These are phyloP conservation scores for Diaporthe nobilis DNA, from an alignment of 2,329 filamentous ascomycete genomes.

Conservation along the genomic window DNA sequence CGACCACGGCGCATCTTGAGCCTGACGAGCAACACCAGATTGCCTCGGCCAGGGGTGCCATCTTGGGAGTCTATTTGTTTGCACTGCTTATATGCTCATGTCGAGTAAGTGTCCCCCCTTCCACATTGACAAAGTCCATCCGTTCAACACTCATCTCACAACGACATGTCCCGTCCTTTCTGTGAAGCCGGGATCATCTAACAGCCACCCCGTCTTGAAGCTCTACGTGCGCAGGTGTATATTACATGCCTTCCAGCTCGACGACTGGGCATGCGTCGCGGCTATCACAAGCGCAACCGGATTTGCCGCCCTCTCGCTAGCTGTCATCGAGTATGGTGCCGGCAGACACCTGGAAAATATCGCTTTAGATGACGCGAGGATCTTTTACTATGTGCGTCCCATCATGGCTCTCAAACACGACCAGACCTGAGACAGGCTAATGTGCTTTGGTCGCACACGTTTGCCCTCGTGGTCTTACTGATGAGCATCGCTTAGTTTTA, in stretches of 20 bases:
- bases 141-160: neutral
- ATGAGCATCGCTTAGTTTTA: neutral
- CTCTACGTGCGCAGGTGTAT: slow-evolving; percentile 10
- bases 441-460: no score
- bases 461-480: neutral
- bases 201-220: neutral
- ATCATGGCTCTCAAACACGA: neutral
- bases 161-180: neutral
- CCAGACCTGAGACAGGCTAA: neutral
- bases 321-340: slow-evolving; percentile 5
- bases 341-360: neutral
- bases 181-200: neutral
- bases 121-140: neutral
- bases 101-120: neutral
- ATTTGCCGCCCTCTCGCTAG: slow-evolving; percentile 5
- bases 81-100: neutral
- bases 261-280: neutral
- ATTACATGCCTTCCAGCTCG: neutral
- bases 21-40: slow-evolving; percentile 8
- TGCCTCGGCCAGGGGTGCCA: neutral
- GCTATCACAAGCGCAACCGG: neutral
- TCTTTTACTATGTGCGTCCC: neutral
- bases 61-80: slow-evolving; percentile 1
- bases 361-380: neutral
- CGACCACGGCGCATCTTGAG: slow-evolving; percentile 9